phyloP scores from a whole-genome alignment of 495 filamentous ascomycete species.

The Wilcoxina mikolae region DNA sequence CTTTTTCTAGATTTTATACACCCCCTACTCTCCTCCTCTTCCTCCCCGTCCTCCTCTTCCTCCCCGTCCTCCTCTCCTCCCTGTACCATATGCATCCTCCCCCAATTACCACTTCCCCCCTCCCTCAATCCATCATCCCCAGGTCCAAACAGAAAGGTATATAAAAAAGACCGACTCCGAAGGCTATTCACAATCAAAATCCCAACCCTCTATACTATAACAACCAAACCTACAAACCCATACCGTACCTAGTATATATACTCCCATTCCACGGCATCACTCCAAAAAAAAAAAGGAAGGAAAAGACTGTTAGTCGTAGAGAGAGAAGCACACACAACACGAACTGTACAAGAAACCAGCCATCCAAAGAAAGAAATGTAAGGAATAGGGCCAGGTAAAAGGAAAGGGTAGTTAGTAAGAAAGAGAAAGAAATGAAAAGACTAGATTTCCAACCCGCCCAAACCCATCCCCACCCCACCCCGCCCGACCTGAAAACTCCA shows the following conservation, averaged over 20 bases:
- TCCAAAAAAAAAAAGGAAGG: neutral
- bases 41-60: neutral
- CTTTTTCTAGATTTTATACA: too few species aligned
- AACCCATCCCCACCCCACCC: too few species aligned
- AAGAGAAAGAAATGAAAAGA: too few species aligned
- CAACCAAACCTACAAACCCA: neutral
- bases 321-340: too few species aligned
- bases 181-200: neutral
- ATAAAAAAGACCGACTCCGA: neutral
- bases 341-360: neutral
- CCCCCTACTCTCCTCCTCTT: neutral
- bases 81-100: neutral
- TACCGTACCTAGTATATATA: neutral
- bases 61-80: neutral
- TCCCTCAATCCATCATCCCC: neutral
- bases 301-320: too few species aligned
- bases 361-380: neutral
- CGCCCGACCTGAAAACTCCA: too few species aligned
- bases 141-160: neutral
- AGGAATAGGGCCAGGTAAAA: neutral
- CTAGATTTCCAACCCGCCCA: too few species aligned
- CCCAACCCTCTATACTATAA: neutral
- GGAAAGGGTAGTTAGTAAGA: neutral
- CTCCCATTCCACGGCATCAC: neutral
- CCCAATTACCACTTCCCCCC: neutral